These are phyloP conservation scores for Fagopyrum homotropicum DNA, from an alignment of 148 eudicot species.

Conservation along the genomic window DNA sequence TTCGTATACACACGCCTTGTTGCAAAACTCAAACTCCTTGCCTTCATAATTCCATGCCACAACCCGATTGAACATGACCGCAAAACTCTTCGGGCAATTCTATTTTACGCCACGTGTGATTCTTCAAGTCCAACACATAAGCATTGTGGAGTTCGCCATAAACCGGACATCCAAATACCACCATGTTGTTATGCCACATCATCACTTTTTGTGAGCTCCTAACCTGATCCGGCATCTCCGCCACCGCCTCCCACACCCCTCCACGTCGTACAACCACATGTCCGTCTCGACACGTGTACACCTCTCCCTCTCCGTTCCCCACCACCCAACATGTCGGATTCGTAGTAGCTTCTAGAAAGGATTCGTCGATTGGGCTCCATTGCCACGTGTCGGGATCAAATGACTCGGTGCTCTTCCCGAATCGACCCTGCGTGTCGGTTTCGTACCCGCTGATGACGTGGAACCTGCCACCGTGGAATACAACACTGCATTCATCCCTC, in stretches of 20 bases:
- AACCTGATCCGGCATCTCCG: conserved; percentile 27
- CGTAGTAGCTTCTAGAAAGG: conserved; percentile 21
- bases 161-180: too few relatives aligned
- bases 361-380: conserved; percentile 43
- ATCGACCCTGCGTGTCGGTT: conserved; percentile 45
- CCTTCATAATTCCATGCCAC: too few relatives aligned
- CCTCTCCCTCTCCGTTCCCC: conserved; percentile 20
- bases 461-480: conserved; percentile 50
- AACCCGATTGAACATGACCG: too few relatives aligned
- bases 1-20: too few relatives aligned
- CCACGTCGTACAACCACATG: conserved; percentile 23
- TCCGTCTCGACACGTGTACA: conserved; percentile 24
- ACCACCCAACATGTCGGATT: conserved; percentile 26
- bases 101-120: too few relatives aligned
- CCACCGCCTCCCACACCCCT: conserved; percentile 43
- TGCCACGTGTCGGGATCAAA: conserved; percentile 40
- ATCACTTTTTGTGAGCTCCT: too few relatives aligned
- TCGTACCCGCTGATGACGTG: conserved; percentile 67
- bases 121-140: too few relatives aligned
- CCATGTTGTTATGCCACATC: too few relatives aligned
- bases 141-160: too few relatives aligned
- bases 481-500: conserved; percentile 57
- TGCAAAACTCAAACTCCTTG: too few relatives aligned
- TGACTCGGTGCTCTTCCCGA: conserved; percentile 31
- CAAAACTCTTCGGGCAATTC: too few relatives aligned